Conservation (phyloP, 495 filamentous ascomycete genomes). For the Endocarpon pusillum region DNA sequence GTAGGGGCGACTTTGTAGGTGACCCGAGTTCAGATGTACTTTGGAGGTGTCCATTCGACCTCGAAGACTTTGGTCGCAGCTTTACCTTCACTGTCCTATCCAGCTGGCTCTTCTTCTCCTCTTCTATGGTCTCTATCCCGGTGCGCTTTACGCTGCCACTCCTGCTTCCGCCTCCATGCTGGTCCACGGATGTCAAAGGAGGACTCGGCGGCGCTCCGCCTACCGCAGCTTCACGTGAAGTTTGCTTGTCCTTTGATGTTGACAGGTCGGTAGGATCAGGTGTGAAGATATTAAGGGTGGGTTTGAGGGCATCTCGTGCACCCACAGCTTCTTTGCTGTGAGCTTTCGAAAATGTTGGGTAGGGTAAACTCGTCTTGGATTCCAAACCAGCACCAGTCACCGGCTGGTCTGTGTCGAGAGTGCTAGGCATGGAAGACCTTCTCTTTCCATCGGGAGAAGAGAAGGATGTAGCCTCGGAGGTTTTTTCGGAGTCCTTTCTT, state of each 20-base stretch:
- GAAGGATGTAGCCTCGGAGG: constrained; percentile 22
- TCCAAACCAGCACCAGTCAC: constrained; percentile 29
- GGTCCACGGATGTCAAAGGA: constrained; percentile 38
- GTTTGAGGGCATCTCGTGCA: constrained; percentile 38
- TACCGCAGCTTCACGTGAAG: constrained; percentile 8
- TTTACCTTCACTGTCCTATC: constrained; percentile 4
- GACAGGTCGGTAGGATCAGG: constrained; percentile 68
- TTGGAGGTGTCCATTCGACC: constrained; percentile 7
- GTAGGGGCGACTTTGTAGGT: constrained; percentile 2
- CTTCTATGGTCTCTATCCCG: constrained; percentile 22
- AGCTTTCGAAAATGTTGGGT: constrained; percentile 75
- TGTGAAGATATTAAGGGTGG: constrained; percentile 41
- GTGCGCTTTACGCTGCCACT: constrained; percentile 21
- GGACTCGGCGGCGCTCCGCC: constrained; percentile 41
- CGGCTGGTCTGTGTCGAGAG: constrained; percentile 20
- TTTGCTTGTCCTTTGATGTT: constrained; percentile 17
- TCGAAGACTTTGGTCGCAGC: constrained; percentile 4
- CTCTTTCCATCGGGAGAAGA: constrained; percentile 20
- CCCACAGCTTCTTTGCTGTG: constrained; percentile 70
- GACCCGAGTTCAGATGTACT: constrained; percentile 6
- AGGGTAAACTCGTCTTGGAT: constrained; percentile 49
- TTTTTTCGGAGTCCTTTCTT: constrained; percentile 31
- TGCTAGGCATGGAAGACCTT: constrained; percentile 33
- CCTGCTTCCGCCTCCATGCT: constrained; percentile 24
- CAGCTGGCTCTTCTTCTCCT: constrained; percentile 13